Conservation (phyloP, 495 filamentous ascomycete genomes). For the Hypomontagnella monticulosa region DNA sequence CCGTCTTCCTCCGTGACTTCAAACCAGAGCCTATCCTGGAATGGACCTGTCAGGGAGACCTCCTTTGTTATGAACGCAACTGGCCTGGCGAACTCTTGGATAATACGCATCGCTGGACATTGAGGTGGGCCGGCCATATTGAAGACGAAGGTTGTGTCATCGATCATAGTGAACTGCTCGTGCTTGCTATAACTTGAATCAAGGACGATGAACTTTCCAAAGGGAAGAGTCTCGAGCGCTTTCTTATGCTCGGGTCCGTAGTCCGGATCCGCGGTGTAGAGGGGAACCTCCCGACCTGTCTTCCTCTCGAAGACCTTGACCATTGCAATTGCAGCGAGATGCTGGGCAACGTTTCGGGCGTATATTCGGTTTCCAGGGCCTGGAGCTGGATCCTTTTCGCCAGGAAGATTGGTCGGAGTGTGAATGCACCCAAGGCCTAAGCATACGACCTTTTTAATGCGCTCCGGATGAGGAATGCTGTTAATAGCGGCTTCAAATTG, state of each 20-base stretch:
- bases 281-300: neutral
- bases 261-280: constrained; percentile 29
- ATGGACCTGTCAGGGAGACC: constrained; percentile 1
- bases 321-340: constrained; percentile 20
- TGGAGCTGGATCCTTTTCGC: neutral
- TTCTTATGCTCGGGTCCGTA: constrained; percentile 16
- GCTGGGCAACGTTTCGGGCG: constrained; percentile 25
- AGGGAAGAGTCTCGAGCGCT: constrained; percentile 10
- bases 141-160: constrained; percentile 25
- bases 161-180: constrained; percentile 27
- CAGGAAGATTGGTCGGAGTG: neutral
- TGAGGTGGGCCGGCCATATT: constrained; percentile 4
- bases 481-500: constrained; percentile 15
- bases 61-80: constrained; percentile 25
- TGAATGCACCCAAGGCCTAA: constrained; percentile 19
- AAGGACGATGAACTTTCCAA: constrained; percentile 20
- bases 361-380: neutral
- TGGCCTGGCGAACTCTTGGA: constrained; percentile 30
- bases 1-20: constrained; percentile 30
- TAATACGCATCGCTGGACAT: constrained; percentile 25
- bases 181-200: constrained; percentile 22
- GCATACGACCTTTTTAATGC: constrained; percentile 27
- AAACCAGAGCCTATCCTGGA: constrained; percentile 31
- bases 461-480: constrained; percentile 19
- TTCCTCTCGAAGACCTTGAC: constrained; percentile 17